A percentile compares a stretch with the other conserved stretches of the same genome.
phyloP scores from a whole-genome alignment of 2,329 filamentous ascomycete genomes.

The Stagonosporopsis tanaceti region DNA sequence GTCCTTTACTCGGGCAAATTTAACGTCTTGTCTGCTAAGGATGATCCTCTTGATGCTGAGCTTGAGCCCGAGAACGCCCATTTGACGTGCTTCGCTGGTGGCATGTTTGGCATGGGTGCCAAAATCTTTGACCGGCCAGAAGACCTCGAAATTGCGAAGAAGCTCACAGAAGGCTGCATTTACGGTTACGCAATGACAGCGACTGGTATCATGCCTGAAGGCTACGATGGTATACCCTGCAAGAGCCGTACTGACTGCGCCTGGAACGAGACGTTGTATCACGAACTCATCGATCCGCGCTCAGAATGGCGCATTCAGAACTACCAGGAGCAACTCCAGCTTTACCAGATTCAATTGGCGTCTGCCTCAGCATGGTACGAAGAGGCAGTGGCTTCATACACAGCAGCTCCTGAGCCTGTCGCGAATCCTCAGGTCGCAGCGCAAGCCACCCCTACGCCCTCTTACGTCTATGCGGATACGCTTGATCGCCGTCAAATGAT shows the following conservation, averaged over 20 bases:
- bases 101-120: slow-evolving; percentile 73
- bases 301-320: slow-evolving; percentile 38
- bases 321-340: slow-evolving; percentile 45
- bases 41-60: slow-evolving; percentile 33
- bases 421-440: slow-evolving; percentile 12
- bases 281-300: slow-evolving; percentile 49
- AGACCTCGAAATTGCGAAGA: slow-evolving; percentile 64
- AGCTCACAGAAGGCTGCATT: slow-evolving; percentile 69
- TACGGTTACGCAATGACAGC: slow-evolving; percentile 67
- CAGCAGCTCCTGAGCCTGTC: slow-evolving; percentile 26
- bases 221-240: slow-evolving; percentile 60
- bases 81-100: slow-evolving; percentile 74
- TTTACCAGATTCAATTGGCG: slow-evolving; percentile 44
- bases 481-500: slow-evolving; percentile 39
- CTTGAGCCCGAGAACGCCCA: slow-evolving; percentile 62
- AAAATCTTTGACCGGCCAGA: slow-evolving; percentile 64
- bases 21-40: slow-evolving; percentile 42
- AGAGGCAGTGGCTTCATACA: slow-evolving; percentile 38
- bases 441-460: slow-evolving; percentile 28
- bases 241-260: slow-evolving; percentile 51
- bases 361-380: slow-evolving; percentile 44
- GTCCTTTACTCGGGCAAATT: slow-evolving; percentile 53
- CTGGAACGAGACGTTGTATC: slow-evolving; percentile 58
- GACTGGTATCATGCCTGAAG: slow-evolving; percentile 69
- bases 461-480: slow-evolving; percentile 29